Evolutionary conservation across 768 basidiomycete species (phyloP), one percentile per base, ranked within the genome.

Genomic region (Psilocybe azurescens): DNA sequence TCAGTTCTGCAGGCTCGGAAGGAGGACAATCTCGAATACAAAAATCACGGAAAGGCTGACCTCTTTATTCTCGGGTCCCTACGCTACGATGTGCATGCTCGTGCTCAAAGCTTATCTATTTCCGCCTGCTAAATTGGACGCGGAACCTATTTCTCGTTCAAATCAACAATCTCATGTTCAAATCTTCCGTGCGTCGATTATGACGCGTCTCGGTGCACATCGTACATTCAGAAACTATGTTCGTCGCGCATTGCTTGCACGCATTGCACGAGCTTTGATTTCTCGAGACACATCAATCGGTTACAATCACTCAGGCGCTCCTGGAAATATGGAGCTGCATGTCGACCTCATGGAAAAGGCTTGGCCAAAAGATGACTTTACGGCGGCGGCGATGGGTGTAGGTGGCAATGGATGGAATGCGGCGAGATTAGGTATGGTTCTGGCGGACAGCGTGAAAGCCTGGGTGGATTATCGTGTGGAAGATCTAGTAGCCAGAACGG

Each of bases 211-310:
- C 30, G 88, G 88, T 5, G 87, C 87, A 0, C 80, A 85, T 53
- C 80, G 90, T 16, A 87, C 86, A 0, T 73, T 92, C 24, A 83
- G 90, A 32, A 79, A 83, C 28, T 84, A 85, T 62, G 83, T 92
- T 33, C 84, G 91, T 5, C 83, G 85, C 50, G 83, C 83, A 0
- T 77, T 93, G 18, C 79, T 79, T 20, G 80, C 83, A 11, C 82
- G 88, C 28, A 82, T 93, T 33, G 90, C 89, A 0, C 80, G 89
- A 29, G 86, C 88, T 3, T 89, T 85, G 66, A 89, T 91, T 59
- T 75, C 80, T 3, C 80, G 85, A 47, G 79, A 86, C 65, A 78
- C 75, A 13, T 80, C 85, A 2, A 68, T 80, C 11, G 78, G 78
- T 9, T 89, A 89, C 60, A 81, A 87, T 0, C 80, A 81, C 44